These are phyloP conservation scores for Naumovozyma baii DNA, from an alignment of 805 yeast species.

Conservation along the genomic window DNA sequence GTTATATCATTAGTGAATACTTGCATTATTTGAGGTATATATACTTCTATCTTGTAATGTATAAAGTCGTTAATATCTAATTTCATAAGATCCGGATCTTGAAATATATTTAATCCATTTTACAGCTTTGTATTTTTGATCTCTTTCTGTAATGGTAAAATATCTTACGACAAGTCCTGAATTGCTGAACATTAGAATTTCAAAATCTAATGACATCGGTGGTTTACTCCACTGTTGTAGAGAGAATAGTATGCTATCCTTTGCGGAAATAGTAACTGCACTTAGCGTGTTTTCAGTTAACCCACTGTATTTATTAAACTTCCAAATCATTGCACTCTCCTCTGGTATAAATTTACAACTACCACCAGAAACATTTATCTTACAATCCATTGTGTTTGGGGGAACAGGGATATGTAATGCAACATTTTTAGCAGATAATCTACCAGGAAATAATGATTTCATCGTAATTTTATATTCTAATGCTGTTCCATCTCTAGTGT, in stretches of 20 bases:
- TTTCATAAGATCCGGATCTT: slow-evolving; percentile 71
- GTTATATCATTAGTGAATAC: too few species aligned
- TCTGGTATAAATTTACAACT: slow-evolving; percentile 60
- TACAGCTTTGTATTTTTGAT: slow-evolving; percentile 51
- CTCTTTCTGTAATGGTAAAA: slow-evolving; percentile 52
- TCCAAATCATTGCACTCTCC: slow-evolving; percentile 60
- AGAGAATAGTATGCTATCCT: slow-evolving; percentile 14
- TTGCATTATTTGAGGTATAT: neutral
- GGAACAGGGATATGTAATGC: slow-evolving; percentile 62
- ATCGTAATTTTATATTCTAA: slow-evolving; percentile 52
- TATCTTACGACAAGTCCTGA: slow-evolving; percentile 70
- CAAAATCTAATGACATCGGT: slow-evolving; percentile 63
- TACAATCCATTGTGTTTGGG: slow-evolving; percentile 42
- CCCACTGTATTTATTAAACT: slow-evolving; percentile 57
- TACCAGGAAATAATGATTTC: slow-evolving; percentile 50
- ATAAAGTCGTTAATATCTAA: slow-evolving; percentile 41
- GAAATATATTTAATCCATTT: slow-evolving; percentile 83
- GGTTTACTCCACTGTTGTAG: slow-evolving; percentile 54
- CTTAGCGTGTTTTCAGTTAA: slow-evolving; percentile 51
- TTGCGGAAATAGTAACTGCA: slow-evolving; percentile 39
- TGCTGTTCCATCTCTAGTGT: slow-evolving; percentile 33
- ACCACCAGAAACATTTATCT: slow-evolving; percentile 45
- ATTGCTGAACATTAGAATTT: slow-evolving; percentile 62
- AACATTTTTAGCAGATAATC: slow-evolving; percentile 55
- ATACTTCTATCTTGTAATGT: neutral